A percentile compares a stretch with the other conserved stretches of the same genome.
Conservation (phyloP, 148 eudicot genomes). For the Amaranthus palmeri region DNA sequence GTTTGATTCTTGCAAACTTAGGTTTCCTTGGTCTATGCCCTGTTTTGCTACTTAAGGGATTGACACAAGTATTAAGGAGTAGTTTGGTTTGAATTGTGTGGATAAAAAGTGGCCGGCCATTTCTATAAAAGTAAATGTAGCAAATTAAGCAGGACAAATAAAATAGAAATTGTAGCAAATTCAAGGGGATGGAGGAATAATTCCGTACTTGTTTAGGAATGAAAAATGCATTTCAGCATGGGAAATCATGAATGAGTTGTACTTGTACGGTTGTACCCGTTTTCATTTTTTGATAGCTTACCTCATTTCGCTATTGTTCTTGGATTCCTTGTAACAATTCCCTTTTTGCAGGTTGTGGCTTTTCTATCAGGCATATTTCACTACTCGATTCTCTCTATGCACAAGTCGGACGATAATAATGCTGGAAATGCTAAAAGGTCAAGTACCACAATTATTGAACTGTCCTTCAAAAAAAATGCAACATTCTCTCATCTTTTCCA, state of each 20-base stretch:
- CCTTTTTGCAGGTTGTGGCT: slow-evolving; percentile 56
- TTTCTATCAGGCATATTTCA: slow-evolving; percentile 47
- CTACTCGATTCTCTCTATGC: slow-evolving; percentile 34
- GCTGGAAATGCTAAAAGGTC: slow-evolving; percentile 48
- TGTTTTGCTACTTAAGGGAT: neutral
- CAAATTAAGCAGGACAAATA: too few relatives aligned
- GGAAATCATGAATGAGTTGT: neutral
- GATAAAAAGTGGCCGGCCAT: too few relatives aligned
- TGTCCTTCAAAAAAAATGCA: too few relatives aligned
- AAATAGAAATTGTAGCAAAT: too few relatives aligned
- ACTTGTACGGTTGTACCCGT: too few relatives aligned
- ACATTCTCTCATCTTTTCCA: neutral
- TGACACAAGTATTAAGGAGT: too few relatives aligned
- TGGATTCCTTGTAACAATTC: neutral
- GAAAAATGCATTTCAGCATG: neutral
- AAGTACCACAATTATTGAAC: neutral
- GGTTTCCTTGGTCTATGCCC: neutral
- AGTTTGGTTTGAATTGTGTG: too few relatives aligned
- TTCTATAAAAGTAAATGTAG: too few relatives aligned
- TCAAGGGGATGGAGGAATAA: too few relatives aligned
- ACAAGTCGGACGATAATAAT: slow-evolving; percentile 32
- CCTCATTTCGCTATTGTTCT: slow-evolving; percentile 7
- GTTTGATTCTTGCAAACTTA: slow-evolving; percentile 1
- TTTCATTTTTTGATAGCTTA: neutral
- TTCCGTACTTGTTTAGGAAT: neutral